phyloP scores from a whole-genome alignment of 2,329 filamentous ascomycete species.

The Colletotrichum limetticola region DNA sequence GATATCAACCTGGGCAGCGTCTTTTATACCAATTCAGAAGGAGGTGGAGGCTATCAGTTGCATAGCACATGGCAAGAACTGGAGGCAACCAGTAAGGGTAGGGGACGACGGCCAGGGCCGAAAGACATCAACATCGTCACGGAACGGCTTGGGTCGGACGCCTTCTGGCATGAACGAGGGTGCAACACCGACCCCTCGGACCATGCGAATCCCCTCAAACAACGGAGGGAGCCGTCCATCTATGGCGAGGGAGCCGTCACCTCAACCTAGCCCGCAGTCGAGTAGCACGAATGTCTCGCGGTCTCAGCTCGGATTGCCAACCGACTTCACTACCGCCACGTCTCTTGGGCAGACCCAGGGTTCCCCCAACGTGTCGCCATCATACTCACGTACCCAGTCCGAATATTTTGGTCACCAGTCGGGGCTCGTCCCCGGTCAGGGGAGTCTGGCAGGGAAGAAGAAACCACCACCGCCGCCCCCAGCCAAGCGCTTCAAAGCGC shows the following conservation, averaged over 20 bases:
- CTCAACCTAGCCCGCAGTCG: constrained; percentile 44
- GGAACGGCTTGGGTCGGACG: constrained; percentile 50
- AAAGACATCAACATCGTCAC: constrained; percentile 41
- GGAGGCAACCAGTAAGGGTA: constrained; percentile 56
- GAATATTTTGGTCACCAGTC: constrained; percentile 46
- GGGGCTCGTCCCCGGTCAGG: constrained; percentile 37
- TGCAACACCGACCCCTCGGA: constrained; percentile 43
- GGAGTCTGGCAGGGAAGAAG: constrained; percentile 65
- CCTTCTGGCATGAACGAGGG: constrained; percentile 51
- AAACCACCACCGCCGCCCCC: constrained; percentile 80
- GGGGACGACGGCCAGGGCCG: constrained; percentile 44
- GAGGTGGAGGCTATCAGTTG: constrained; percentile 74
- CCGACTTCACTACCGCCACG: constrained; percentile 57
- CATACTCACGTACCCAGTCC: constrained; percentile 31
- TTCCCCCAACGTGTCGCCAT: constrained; percentile 42
- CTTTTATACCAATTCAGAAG: constrained; percentile 71
- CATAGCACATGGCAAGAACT: constrained; percentile 74
- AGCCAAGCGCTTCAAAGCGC: constrained; percentile 65
- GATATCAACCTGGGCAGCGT: constrained; percentile 71
- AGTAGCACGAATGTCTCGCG: constrained; percentile 42
- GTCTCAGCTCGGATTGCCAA: constrained; percentile 48
- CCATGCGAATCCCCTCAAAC: constrained; percentile 49
- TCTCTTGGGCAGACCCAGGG: constrained; percentile 48
- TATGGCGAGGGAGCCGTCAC: constrained; percentile 32
- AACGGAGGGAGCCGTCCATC: constrained; percentile 39